Base-by-base conservation (phyloP, 768 basidiomycete genomes). In the Leucocoprinus sp. region DNA sequence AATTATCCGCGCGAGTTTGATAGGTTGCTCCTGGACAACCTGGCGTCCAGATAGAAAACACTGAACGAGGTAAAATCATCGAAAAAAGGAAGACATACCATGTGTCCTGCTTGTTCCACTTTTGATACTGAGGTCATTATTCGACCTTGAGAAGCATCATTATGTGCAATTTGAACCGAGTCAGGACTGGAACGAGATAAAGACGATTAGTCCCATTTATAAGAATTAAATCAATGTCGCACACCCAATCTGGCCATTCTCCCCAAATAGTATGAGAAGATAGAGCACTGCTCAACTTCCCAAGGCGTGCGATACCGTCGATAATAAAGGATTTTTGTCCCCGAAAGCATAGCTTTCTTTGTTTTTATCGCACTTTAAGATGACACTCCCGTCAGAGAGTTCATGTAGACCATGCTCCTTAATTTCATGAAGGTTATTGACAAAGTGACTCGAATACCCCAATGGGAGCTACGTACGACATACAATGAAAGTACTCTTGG, bases 231-330 rank as follows among this genome's bases (percentile, higher is more conserved):
- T 4, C 3, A 14, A 8, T 5, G 9, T n/a, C 65, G 47, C 52
- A 75, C 73, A 74, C 58, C n/a, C 72, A 51, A 33, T 74, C 69
- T 26, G 65, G 63, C n/a, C 58, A 54, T 5, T 55, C 60, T 22
- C 70, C 72, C 69, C 72, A 76, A n/a, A 77, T 64, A 21, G 73
- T 38, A 51, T 77, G 75, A 6, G 74, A 51, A 15, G 73, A 69
- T 5, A 72, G 35, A 0, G 52, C 48, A 39, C 52, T 53, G 37
- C 64, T 65, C 8, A 75, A 52, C 26, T 61, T 56, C 4, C 52
- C 54, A 1, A 74, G 49, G 18, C 66, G 57, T 2, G 53, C 33
- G 0, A 64, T 60, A 2, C 65, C 64, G 48, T 70, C 70, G 45
- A n/a, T n/a, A 69, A 70, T 39, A 73, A 70, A 4, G 67, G 66